Evolutionary conservation across 2,329 filamentous ascomycete genomes (phyloP).

Genomic region (Diaporthe eres): DNA sequence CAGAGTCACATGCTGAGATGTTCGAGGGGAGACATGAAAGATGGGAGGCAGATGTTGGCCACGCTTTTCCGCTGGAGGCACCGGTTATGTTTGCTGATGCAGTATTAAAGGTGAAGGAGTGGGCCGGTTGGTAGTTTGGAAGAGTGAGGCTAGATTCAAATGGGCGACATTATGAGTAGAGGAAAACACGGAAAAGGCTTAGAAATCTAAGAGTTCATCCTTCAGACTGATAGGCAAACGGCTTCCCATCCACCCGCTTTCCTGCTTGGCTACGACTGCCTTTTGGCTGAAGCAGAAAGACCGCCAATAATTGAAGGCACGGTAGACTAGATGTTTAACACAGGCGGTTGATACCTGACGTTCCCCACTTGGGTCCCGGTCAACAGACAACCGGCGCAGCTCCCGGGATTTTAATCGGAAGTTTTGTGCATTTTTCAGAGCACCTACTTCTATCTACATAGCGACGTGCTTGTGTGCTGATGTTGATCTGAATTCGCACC

Average conservation of each 20-base stretch:
- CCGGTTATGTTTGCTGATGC: constrained; percentile 1
- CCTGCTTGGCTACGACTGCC: no score
- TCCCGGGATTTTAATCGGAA: no score
- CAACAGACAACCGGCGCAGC: no score
- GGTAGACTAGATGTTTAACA: no score
- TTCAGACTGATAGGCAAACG: background rate
- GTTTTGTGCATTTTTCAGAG: background rate
- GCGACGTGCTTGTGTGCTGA: background rate
- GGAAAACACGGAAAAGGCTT: background rate
- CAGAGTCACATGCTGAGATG: background rate
- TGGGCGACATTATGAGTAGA: background rate
- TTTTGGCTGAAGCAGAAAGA: no score
- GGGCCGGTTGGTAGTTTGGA: background rate
- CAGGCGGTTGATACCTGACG: no score
- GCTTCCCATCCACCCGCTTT: background rate
- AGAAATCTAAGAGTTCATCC: background rate
- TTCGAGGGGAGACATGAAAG: background rate
- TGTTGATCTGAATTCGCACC: background rate
- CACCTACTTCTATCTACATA: background rate
- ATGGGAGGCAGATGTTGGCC: constrained; percentile 1
- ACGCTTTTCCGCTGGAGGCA: background rate
- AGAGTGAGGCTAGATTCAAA: background rate
- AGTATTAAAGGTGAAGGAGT: background rate
- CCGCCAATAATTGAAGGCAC: no score
- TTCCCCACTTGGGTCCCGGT: no score